phyloP scores from a whole-genome alignment of 2,329 filamentous ascomycete species.

The Neophaeococcomyces mojaviensis region DNA sequence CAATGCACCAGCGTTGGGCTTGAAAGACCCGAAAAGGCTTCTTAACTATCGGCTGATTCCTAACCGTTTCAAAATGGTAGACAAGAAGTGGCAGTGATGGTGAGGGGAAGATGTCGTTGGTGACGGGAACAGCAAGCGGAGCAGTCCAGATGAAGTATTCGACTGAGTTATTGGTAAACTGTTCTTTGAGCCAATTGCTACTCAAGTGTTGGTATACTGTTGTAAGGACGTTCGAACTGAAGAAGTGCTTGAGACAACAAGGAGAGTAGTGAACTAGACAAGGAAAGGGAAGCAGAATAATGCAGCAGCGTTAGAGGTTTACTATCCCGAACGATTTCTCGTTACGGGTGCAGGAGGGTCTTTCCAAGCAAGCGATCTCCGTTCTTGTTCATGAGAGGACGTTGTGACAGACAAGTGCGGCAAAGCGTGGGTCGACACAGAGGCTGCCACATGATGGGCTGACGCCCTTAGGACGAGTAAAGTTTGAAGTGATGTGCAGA shows the following conservation, averaged over 20 bases:
- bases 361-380: slow-evolving; percentile 1
- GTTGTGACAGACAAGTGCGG: background rate
- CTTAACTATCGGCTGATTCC: too few relatives aligned
- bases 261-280: background rate
- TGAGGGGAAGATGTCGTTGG: too few relatives aligned
- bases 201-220: too few relatives aligned
- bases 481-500: slow-evolving; percentile 8
- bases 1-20: too few relatives aligned
- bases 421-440: slow-evolving; percentile 6
- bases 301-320: background rate
- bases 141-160: too few relatives aligned
- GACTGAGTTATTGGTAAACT: too few relatives aligned
- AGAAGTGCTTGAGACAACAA: background rate
- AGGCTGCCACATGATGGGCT: slow-evolving; percentile 1
- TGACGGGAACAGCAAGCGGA: too few relatives aligned
- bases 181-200: too few relatives aligned
- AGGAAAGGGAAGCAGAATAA: background rate
- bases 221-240: too few relatives aligned
- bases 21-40: too few relatives aligned
- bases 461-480: background rate
- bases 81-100: too few relatives aligned
- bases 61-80: too few relatives aligned
- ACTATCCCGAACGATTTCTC: background rate
- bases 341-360: background rate
- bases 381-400: background rate